Base-by-base conservation (phyloP, 139 green algal species). In the Coccomyxa sp. region DNA sequence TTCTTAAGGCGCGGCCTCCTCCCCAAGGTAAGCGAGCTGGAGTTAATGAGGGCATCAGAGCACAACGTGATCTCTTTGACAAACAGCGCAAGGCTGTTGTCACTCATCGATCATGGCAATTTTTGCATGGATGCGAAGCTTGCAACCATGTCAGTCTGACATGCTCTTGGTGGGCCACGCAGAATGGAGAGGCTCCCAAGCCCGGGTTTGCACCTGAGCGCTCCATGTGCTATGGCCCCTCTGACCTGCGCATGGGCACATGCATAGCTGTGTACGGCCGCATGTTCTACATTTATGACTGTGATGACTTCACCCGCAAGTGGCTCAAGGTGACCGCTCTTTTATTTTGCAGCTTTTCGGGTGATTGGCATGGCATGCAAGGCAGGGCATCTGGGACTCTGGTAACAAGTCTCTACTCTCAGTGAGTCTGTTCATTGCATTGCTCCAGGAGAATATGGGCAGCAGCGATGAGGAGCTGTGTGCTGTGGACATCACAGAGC, bases 241-340 rank as follows among this genome's bases (percentile, higher is more conserved):
- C 84, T 0, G 95, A 99, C 89, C 87, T 99, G n/a, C 86, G 88
- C 27, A 83, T 98, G 0, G 96, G 95, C 27, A 67, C 67, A 12
- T 90, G 85, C 67, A 82, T 98, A 57, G 86, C 81, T 21, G 87
- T 99, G 28, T 92, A 96, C 75, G 93, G 90, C 63, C 87, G 94
- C 23, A 76, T 89, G 58, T 97, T 99, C 88, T 86, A 94, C 63
- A 82, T 99, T 21, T 88, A 96, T 68, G 92, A 95, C 84, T 95
- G 90, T 83, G 96, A 99, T 87, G 86, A 79, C 16, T 98, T 96
- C 90, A 98, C 96, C 17, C 86, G 87, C n/a, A 58, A 89, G 17
- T 97, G 89, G 89, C 96, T 94, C 89, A 83, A 84, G 85, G 87
- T 86, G 58, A 21, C 27, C 21, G 0, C 15, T 28, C 74, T 51